Evolutionary conservation across 768 basidiomycete species (phyloP).

Genomic region (Termitomyces sp.): DNA sequence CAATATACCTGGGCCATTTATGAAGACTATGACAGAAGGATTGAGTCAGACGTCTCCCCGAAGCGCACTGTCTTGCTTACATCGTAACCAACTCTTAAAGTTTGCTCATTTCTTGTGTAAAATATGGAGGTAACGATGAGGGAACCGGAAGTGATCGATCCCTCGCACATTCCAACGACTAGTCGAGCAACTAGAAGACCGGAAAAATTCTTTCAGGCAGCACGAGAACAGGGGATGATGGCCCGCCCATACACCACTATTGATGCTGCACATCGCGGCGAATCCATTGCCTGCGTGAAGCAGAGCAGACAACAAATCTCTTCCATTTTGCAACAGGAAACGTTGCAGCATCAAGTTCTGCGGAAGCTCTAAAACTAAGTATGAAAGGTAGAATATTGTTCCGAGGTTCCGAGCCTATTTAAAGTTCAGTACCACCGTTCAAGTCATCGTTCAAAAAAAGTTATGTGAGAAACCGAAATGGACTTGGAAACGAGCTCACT

Average conservation of each 20-base stretch:
- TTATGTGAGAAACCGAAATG: conserved; percentile 14
- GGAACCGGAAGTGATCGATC: conserved; percentile 65
- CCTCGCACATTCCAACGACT: conserved; percentile 73
- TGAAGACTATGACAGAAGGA: conserved; percentile 42
- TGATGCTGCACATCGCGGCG: conserved; percentile 33
- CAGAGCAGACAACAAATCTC: conserved; percentile 37
- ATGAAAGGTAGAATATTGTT: conserved; percentile 69
- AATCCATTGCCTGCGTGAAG: background rate
- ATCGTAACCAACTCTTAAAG: conserved; percentile 66
- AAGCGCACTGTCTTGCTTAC: conserved; percentile 32
- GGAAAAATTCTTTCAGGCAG: conserved; percentile 66
- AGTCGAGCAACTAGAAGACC: conserved; percentile 58
- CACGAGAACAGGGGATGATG: conserved; percentile 52
- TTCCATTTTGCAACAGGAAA: conserved; percentile 76
- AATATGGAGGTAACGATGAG: conserved; percentile 77
- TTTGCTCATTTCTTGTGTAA: conserved; percentile 68
- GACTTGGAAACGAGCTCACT: conserved; percentile 33
- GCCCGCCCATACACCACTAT: conserved; percentile 71
- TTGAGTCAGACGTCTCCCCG: background rate
- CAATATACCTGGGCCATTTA: conserved; percentile 59
- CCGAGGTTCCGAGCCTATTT: conserved; percentile 70
- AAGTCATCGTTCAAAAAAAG: background rate
- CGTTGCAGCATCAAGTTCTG: conserved; percentile 68
- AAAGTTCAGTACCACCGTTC: background rate
- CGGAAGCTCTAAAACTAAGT: conserved; percentile 66